Percentiles rank a stretch among this genome's conserved stretches.
Conservation (phyloP, 2,329 filamentous ascomycete species). For the Aureobasidium mangrovei region DNA sequence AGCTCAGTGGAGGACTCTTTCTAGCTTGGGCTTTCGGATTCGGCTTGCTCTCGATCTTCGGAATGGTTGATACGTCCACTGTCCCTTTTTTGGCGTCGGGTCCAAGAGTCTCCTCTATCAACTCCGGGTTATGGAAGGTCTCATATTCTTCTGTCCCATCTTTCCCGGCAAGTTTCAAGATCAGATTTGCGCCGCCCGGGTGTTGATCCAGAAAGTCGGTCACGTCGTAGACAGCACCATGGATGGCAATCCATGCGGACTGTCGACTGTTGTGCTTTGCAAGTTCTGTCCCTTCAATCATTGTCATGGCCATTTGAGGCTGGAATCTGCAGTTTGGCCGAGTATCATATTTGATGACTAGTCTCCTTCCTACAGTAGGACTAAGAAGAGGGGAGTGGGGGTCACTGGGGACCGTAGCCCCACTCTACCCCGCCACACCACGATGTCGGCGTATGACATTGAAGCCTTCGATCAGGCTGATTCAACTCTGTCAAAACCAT, state of each 20-base stretch:
- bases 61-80: conserved; percentile 16
- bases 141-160: conserved; percentile 47
- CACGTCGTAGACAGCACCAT: conserved; percentile 83
- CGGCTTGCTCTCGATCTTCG: conserved; percentile 16
- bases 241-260: conserved; percentile 85
- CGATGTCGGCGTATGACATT: too few relatives aligned
- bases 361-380: too few relatives aligned
- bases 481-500: too few relatives aligned
- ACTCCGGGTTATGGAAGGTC: conserved; percentile 39
- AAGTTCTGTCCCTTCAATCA: conserved; percentile 37
- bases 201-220: conserved; percentile 79
- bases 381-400: too few relatives aligned
- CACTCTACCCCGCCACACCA: too few relatives aligned
- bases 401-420: too few relatives aligned
- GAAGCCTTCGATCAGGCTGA: too few relatives aligned
- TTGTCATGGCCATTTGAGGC: neutral
- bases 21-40: conserved; percentile 22
- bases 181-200: conserved; percentile 55
- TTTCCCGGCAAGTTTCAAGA: conserved; percentile 42
- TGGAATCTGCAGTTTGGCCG: too few relatives aligned
- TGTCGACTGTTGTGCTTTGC: conserved; percentile 72
- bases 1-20: conserved; percentile 36
- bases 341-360: too few relatives aligned
- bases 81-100: conserved; percentile 29
- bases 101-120: conserved; percentile 34